Evolutionary conservation across 768 basidiomycete genomes (phyloP).

Genomic region (Thelephora ganbajun): DNA sequence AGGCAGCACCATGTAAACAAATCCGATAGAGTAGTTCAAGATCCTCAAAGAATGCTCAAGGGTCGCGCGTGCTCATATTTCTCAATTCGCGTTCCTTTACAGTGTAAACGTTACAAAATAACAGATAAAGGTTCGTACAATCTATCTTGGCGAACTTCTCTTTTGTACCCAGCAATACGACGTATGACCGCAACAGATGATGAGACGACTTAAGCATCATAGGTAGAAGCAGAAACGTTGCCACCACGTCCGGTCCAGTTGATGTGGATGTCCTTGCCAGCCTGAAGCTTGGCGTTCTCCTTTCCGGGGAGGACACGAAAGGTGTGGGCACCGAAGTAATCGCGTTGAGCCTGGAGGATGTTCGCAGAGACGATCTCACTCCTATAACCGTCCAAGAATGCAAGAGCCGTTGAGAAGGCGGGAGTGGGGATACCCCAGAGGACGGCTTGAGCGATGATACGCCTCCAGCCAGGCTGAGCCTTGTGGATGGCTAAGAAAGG

Average conservation of each 20-base stretch:
- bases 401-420: constrained; percentile 94
- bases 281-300: constrained; percentile 71
- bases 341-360: constrained; percentile 93
- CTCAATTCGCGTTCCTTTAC: no score
- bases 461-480: constrained; percentile 97
- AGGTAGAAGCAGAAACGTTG: constrained; percentile 81
- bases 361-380: constrained; percentile 91
- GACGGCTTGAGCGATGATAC: constrained; percentile 88
- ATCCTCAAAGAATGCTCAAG: no score
- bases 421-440: constrained; percentile 98
- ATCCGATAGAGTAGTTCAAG: no score
- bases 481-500: constrained; percentile 67
- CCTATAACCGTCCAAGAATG: constrained; percentile 98
- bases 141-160: no score
- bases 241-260: constrained; percentile 99
- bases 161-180: no score
- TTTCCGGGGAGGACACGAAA: constrained; percentile 89
- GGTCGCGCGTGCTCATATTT: no score
- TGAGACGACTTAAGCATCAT: constrained; percentile 39
- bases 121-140: background rate
- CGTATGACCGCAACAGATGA: background rate
- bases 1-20: no score
- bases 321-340: constrained; percentile 99
- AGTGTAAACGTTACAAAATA: no score
- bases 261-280: constrained; percentile 83